Base-by-base conservation (phyloP, 2,329 filamentous ascomycete genomes). In the Fusarium sp. region DNA sequence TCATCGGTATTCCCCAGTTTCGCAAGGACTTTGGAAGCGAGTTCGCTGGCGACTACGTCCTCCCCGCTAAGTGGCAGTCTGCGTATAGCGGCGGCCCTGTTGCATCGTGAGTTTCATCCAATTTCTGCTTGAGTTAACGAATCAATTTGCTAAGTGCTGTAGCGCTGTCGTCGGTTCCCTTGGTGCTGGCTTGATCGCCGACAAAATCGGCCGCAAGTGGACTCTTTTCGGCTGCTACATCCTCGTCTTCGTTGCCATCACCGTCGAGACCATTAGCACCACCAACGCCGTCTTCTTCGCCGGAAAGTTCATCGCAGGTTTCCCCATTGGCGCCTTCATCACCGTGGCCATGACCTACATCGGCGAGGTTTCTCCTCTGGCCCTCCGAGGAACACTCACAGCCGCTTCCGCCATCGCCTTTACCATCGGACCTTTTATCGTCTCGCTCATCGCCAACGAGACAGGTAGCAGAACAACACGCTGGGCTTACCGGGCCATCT, bases 231-330 rank as follows among this genome's bases (percentile, higher is more conserved):
- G 68, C 22, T 66, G 61, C 30, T 72, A 70, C 43, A 35, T 74
- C 69, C 32, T 74, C 40, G 15, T 72, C 56, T 66, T 74, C 32
- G 17, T 35, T n/a, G 72, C 70, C 70, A 67, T 74, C 60, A 72
- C 72, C 25, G 59, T 74, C 56, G 72, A 74, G 35, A 68, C 60
- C 30, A 32, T 74, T 30, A 68, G 67, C 67, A 74, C 70, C 12
- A 74, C 70, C 9, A 72, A 72, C 40, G 38, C 67, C 10, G 60
- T 72, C 40, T 74, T 74, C 60, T 74, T 74, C 37, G 72, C 65
- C 6, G 72, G 72, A n/a, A 74, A 74, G 63, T 74, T 74, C 50
- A 65, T 74, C 37, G 67, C 70, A 35, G 72, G 72, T 3, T 72
- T 72, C 64, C 65, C 70, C 11, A 33, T 68, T 25, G 72, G 72